These are phyloP conservation scores for Aspergillus aculeatus DNA, from an alignment of 2,329 filamentous ascomycete genomes.

Conservation along the genomic window DNA sequence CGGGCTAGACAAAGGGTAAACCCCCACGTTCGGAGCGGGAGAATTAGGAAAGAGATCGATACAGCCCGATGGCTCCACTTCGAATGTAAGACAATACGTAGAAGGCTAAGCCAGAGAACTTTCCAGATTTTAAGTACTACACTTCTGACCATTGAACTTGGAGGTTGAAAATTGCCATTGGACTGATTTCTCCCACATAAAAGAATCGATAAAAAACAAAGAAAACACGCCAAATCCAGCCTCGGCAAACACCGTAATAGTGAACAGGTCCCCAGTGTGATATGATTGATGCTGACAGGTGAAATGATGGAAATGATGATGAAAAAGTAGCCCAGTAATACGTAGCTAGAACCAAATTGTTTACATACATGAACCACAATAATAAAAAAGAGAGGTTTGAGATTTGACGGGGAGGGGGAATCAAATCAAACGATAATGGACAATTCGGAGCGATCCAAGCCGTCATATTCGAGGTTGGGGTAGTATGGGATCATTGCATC, in stretches of 20 bases:
- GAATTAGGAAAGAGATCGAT: no score
- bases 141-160: no score
- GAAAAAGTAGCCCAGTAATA: neutral
- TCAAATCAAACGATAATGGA: constrained; percentile 70
- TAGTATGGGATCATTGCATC: constrained; percentile 98
- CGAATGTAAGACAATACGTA: no score
- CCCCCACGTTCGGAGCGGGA: no score
- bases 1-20: no score
- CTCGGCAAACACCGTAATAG: constrained; percentile 9
- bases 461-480: constrained; percentile 78
- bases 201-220: neutral
- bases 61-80: no score
- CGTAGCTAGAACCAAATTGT: neutral
- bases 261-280: constrained; percentile 7
- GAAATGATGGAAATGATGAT: neutral
- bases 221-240: constrained; percentile 6
- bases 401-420: constrained; percentile 3
- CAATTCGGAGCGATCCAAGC: constrained; percentile 74
- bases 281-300: neutral
- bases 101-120: no score
- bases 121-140: no score
- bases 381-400: neutral
- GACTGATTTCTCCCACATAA: no score
- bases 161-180: no score
- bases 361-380: constrained; percentile 9